Evolutionary conservation across 169 alveolate species (phyloP).

Genomic region (Theileria sp.): DNA sequence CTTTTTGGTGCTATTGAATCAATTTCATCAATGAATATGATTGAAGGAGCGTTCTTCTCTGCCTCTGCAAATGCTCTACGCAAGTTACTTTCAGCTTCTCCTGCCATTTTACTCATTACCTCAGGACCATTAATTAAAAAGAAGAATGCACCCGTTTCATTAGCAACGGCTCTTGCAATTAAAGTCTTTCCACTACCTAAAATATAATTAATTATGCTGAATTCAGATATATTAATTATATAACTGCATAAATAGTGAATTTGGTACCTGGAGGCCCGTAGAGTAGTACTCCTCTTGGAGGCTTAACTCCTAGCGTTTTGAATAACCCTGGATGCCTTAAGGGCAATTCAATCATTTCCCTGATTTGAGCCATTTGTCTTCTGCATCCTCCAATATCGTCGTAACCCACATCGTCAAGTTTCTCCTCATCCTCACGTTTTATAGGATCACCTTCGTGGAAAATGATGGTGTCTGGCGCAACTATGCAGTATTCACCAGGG

Average conservation of each 20-base stretch:
- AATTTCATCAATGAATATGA: conserved; percentile 98
- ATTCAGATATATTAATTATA: neutral
- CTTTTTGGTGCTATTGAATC: conserved; percentile 99
- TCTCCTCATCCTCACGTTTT: conserved; percentile 99
- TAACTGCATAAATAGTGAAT: neutral
- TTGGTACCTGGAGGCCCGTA: conserved; percentile 96
- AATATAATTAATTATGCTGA: neutral
- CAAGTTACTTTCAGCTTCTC: conserved; percentile 97
- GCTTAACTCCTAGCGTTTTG: conserved; percentile 99
- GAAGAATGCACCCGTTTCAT: conserved; percentile 97
- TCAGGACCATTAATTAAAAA: conserved; percentile 96
- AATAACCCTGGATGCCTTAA: conserved; percentile 98
- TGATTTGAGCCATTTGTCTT: conserved; percentile 97
- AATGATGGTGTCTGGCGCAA: conserved; percentile 98
- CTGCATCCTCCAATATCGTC: conserved; percentile 99
- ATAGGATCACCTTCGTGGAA: conserved; percentile 97
- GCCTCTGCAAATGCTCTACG: conserved; percentile 96
- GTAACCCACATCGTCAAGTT: conserved; percentile 98
- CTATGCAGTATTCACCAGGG: conserved; percentile 99
- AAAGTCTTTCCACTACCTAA: conserved; percentile 96
- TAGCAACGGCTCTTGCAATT: conserved; percentile 99
- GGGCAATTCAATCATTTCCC: conserved; percentile 98
- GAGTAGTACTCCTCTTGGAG: conserved; percentile 99
- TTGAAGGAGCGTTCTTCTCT: conserved; percentile 99
- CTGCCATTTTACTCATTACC: conserved; percentile 98